A percentile compares a stretch with the other conserved stretches of the same genome.
Evolutionary conservation across 176 grass and related monocot genomes (phyloP).

Genomic region (Juncus effusus): DNA sequence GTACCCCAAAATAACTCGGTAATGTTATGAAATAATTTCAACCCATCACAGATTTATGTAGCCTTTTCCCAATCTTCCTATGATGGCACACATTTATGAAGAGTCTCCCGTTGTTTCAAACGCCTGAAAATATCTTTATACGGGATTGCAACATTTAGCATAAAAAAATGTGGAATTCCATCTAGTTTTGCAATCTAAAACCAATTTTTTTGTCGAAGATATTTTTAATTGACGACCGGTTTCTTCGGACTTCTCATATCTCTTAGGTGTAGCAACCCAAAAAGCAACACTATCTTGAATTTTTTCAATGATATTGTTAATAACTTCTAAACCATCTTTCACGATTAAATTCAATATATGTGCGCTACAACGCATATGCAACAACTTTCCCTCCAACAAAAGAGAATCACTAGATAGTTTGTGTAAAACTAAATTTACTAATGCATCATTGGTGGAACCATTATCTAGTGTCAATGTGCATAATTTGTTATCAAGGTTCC

Average conservation of each 20-base stretch:
- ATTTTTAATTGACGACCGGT: neutral
- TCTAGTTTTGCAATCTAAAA: neutral
- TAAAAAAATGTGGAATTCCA: no score
- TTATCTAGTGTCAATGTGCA: constrained; percentile 19
- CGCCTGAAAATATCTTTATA: neutral
- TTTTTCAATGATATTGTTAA: no score
- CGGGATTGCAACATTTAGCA: neutral
- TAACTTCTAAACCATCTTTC: no score
- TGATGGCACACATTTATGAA: neutral
- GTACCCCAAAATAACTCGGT: neutral
- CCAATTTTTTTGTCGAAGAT: neutral
- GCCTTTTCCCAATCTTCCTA: constrained; percentile 12
- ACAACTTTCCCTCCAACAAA: neutral
- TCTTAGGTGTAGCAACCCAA: no score
- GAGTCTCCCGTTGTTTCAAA: neutral
- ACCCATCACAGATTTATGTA: neutral
- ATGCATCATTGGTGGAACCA: constrained; percentile 1
- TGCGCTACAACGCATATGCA: neutral
- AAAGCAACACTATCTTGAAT: no score
- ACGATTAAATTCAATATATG: no score
- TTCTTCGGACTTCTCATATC: no score
- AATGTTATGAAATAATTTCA: constrained; percentile 11
- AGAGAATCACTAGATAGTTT: neutral
- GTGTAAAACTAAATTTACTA: neutral
- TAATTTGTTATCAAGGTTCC: constrained; percentile 9